A percentile compares a stretch with the other conserved stretches of the same genome.
Evolutionary conservation across 768 basidiomycete genomes (phyloP).

Genomic region (Astraeus odoratus): DNA sequence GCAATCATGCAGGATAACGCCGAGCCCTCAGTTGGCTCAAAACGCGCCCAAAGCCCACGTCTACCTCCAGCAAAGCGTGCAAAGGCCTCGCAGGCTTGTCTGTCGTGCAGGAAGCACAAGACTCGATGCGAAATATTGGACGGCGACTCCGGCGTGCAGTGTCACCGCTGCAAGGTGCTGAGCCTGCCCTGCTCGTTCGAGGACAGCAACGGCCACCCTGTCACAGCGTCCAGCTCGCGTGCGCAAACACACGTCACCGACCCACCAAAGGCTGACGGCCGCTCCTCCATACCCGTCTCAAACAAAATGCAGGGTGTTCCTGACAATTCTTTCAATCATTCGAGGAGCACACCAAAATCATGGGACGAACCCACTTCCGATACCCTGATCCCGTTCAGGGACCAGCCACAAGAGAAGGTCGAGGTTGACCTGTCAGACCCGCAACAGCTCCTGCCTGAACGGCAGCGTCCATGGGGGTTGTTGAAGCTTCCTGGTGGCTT

Average conservation of each 20-base stretch:
- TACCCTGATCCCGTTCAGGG: conserved; percentile 13
- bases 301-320: conserved; percentile 16
- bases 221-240: conserved; percentile 8
- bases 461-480: conserved; percentile 33
- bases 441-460: conserved; percentile 31
- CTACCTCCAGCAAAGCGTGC: conserved; percentile 29
- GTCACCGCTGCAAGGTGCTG: conserved; percentile 46
- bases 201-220: conserved; percentile 16
- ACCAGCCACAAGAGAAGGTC: conserved; percentile 13
- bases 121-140: conserved; percentile 47
- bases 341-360: conserved; percentile 12
- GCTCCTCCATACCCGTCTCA: conserved; percentile 14
- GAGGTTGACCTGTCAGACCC: conserved; percentile 28
- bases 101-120: conserved; percentile 41
- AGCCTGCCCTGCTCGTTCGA: conserved; percentile 41
- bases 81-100: conserved; percentile 39
- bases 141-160: conserved; percentile 30
- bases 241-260: conserved; percentile 17
- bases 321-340: conserved; percentile 14
- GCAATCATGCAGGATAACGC: conserved; percentile 1
- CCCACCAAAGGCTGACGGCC: conserved; percentile 15
- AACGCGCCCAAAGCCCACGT: conserved; percentile 28
- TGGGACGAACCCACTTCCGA: conserved; percentile 16
- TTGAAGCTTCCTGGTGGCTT: conserved; percentile 31
- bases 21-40: conserved; percentile 19